phyloP scores from a whole-genome alignment of 2,329 filamentous ascomycete species.

The Colletotrichum orbiculare region DNA sequence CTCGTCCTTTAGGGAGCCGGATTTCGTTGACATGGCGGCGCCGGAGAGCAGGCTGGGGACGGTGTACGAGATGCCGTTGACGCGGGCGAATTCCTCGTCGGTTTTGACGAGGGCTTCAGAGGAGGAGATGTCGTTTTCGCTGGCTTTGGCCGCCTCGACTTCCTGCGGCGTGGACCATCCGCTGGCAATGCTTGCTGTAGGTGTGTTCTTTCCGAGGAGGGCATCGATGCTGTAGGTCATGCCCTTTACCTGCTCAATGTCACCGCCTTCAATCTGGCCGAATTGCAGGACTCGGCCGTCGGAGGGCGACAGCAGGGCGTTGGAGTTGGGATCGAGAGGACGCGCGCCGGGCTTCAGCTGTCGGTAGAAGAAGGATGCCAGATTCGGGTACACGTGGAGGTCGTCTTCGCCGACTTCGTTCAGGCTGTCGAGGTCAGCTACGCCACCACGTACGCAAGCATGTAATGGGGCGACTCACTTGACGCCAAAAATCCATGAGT shows the following conservation, averaged over 20 bases:
- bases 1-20: conserved; percentile 74
- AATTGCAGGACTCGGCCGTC: conserved; percentile 94
- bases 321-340: conserved; percentile 83
- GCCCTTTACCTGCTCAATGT: conserved; percentile 98
- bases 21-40: conserved; percentile 55
- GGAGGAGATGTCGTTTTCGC: conserved; percentile 50
- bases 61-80: conserved; percentile 97
- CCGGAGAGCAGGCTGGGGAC: conserved; percentile 89
- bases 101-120: conserved; percentile 77
- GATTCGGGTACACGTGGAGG: conserved; percentile 88
- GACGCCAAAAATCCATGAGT: conserved; percentile 92
- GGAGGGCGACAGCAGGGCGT: conserved; percentile 86
- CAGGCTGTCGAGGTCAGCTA: conserved; percentile 65
- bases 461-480: conserved; percentile 57
- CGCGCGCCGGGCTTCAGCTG: conserved; percentile 89
- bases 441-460: conserved; percentile 1
- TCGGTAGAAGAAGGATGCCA: conserved; percentile 97
- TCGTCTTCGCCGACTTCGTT: conserved; percentile 90
- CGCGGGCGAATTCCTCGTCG: conserved; percentile 91
- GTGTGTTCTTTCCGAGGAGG: conserved; percentile 78
- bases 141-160: conserved; percentile 40
- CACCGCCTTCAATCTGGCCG: conserved; percentile 89
- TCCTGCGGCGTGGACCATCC: conserved; percentile 43
- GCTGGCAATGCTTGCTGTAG: conserved; percentile 64
- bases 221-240: conserved; percentile 98